Conservation (phyloP, 805 yeast species). For the Scheffersomyces spartinae region DNA sequence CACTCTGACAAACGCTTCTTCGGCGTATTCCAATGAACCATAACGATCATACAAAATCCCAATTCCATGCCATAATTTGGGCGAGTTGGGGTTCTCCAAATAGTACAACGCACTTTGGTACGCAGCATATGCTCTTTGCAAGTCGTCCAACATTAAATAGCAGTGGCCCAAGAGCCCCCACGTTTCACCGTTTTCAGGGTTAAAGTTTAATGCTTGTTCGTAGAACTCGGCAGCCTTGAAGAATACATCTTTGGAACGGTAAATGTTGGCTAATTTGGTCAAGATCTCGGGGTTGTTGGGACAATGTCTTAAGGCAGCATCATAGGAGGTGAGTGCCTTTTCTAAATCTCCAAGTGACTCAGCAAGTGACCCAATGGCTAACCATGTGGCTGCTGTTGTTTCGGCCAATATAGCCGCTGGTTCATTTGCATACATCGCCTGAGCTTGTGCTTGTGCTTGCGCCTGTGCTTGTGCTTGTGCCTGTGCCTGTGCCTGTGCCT, state of each 20-base stretch:
- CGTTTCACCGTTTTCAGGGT: constrained; percentile 86
- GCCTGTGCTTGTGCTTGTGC: background rate
- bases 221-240: constrained; percentile 91
- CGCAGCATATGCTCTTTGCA: constrained; percentile 91
- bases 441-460: constrained; percentile 1
- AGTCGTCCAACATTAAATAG: constrained; percentile 90
- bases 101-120: constrained; percentile 93
- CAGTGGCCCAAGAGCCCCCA: constrained; percentile 98
- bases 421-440: constrained; percentile 1
- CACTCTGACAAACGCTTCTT: constrained; percentile 95
- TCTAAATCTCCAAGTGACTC: constrained; percentile 84
- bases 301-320: constrained; percentile 73
- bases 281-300: constrained; percentile 81
- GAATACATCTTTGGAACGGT: constrained; percentile 81
- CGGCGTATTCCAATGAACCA: constrained; percentile 94
- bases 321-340: constrained; percentile 80
- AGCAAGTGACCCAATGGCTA: constrained; percentile 80
- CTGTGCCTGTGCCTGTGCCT: constrained; percentile 1
- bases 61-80: constrained; percentile 97
- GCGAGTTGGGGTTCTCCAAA: constrained; percentile 86
- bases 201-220: constrained; percentile 71
- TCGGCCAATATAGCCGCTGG: constrained; percentile 13
- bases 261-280: constrained; percentile 77
- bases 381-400: constrained; percentile 77
- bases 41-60: constrained; percentile 94